phyloP scores from a whole-genome alignment of 345 rosid genomes.

The Cardamine chenopodiifolia region DNA sequence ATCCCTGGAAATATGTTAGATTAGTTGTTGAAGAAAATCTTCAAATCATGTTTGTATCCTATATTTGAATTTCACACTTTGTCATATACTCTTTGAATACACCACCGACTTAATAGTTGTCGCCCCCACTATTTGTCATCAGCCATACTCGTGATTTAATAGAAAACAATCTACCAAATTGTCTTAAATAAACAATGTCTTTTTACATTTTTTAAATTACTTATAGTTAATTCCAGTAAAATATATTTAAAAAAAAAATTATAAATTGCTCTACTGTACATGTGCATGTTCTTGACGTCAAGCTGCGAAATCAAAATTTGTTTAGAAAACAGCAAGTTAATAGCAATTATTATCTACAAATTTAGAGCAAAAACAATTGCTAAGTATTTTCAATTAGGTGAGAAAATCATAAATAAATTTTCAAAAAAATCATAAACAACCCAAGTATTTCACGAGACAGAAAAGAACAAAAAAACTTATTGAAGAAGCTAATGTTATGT shows the following conservation, averaged over 20 bases:
- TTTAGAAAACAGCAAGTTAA: not conserved
- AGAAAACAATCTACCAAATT: not conserved
- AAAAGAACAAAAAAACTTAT: constrained; percentile 28
- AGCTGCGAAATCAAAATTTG: not conserved
- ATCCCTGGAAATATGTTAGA: not conserved
- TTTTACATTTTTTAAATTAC: not conserved
- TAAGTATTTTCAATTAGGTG: not conserved
- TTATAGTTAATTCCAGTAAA: not conserved
- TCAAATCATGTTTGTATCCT: not conserved
- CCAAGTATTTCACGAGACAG: constrained; percentile 31
- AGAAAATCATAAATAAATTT: not conserved
- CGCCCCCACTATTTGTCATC: not conserved
- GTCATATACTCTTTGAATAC: not conserved
- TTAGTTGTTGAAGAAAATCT: not conserved
- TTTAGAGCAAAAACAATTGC: not conserved
- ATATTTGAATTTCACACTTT: not conserved
- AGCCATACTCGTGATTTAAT: not conserved
- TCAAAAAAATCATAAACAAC: constrained; percentile 2
- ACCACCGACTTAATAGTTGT: not conserved
- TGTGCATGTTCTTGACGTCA: not conserved
- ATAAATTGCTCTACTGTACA: not conserved
- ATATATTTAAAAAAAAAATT: no score
- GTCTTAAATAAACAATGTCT: not conserved
- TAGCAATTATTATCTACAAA: not conserved
- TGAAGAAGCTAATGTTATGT: constrained; percentile 8